Evolutionary conservation across 2,329 filamentous ascomycete genomes (phyloP).

Genomic region (Emericellopsis cladophorae): DNA sequence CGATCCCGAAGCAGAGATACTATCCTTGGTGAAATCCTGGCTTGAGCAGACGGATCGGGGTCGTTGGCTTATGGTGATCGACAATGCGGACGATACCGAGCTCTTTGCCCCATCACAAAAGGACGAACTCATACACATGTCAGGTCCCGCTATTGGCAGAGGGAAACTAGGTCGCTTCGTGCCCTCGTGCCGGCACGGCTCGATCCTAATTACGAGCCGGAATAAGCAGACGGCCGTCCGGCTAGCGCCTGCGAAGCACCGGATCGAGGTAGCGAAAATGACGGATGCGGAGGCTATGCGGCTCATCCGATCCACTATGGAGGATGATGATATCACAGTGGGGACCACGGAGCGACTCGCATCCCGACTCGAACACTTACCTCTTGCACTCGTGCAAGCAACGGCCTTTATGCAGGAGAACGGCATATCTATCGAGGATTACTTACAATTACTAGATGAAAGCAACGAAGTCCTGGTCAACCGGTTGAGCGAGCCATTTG

Average conservation of each 20-base stretch:
- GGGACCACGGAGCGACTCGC: constrained; percentile 7
- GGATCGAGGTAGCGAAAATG: constrained; percentile 16
- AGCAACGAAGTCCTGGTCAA: constrained; percentile 7
- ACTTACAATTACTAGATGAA: constrained; percentile 12
- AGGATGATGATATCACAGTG: neutral
- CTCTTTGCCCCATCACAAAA: neutral
- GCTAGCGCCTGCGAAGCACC: constrained; percentile 9
- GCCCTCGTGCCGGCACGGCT: constrained; percentile 15
- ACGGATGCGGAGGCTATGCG: constrained; percentile 9
- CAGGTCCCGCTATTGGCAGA: neutral
- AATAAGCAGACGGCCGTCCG: constrained; percentile 15
- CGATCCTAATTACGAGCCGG: constrained; percentile 18
- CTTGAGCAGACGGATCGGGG: constrained; percentile 8
- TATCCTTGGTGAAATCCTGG: constrained; percentile 14
- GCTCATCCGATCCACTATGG: constrained; percentile 10
- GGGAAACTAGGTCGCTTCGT: constrained; percentile 6
- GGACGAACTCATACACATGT: neutral
- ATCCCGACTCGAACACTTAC: constrained; percentile 14
- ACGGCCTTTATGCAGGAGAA: constrained; percentile 20
- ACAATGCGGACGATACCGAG: constrained; percentile 7
- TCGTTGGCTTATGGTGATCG: constrained; percentile 8
- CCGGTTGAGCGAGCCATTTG: neutral
- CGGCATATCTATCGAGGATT: constrained; percentile 8
- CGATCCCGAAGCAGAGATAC: constrained; percentile 8
- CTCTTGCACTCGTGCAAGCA: constrained; percentile 20